These are phyloP conservation scores for Psidium guajava DNA, from an alignment of 345 rosid species.

Conservation along the genomic window DNA sequence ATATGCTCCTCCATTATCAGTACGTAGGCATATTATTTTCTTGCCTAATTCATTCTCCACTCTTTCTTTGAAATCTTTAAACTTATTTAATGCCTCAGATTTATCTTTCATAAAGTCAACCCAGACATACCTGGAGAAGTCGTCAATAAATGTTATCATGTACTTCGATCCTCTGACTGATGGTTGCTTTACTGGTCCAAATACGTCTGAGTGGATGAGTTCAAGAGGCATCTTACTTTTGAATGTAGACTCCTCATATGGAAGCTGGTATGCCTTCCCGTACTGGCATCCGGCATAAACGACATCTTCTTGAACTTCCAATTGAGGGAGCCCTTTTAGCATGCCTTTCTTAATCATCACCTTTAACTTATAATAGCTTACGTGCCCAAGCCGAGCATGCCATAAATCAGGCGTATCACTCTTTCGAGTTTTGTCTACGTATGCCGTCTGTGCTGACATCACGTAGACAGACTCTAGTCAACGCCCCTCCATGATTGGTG, in stretches of 20 bases:
- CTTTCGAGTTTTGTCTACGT: neutral
- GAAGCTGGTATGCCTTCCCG: neutral
- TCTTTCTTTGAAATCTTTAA: neutral
- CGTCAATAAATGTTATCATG: constrained; percentile 6
- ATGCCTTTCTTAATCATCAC: neutral
- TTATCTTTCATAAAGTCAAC: neutral
- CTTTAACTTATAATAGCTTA: neutral
- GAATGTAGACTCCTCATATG: neutral
- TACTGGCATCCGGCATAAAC: neutral
- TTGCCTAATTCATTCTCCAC: neutral
- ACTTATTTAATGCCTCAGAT: neutral
- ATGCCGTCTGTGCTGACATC: neutral
- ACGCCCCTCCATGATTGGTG: no score
- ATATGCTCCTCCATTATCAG: neutral
- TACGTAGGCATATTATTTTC: neutral
- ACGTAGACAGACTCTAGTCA: no score
- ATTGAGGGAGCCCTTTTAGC: neutral
- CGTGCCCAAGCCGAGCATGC: neutral
- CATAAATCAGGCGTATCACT: neutral
- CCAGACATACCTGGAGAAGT: neutral
- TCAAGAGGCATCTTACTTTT: neutral
- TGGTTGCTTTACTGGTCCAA: neutral
- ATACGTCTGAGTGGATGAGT: constrained; percentile 7
- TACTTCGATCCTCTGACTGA: neutral
- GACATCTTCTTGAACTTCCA: neutral